These are phyloP conservation scores for Hygrocybe coccinea DNA, from an alignment of 768 basidiomycete species.

Conservation along the genomic window DNA sequence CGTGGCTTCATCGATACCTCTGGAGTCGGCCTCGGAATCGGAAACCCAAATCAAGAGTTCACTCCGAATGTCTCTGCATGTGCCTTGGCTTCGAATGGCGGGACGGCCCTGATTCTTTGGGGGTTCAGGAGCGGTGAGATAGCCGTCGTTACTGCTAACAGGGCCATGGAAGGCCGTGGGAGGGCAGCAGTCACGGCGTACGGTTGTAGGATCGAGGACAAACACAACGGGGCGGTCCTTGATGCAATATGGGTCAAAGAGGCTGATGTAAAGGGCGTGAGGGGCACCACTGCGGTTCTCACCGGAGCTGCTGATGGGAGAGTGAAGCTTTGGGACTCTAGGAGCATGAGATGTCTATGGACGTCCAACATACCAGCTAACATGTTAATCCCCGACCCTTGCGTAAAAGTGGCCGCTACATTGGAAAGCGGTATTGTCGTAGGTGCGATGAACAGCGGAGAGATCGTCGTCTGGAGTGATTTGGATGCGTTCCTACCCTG, in stretches of 20 bases:
- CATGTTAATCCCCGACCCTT: conserved; percentile 43
- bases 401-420: conserved; percentile 45
- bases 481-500: conserved; percentile 25
- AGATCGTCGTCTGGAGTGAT: conserved; percentile 52
- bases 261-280: conserved; percentile 11
- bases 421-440: conserved; percentile 41
- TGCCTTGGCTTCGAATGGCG: conserved; percentile 54
- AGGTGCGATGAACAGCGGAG: conserved; percentile 53
- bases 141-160: conserved; percentile 51
- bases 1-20: conserved; percentile 66
- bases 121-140: conserved; percentile 68
- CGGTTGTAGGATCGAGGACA: conserved; percentile 49
- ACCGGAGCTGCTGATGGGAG: conserved; percentile 60
- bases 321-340: conserved; percentile 71
- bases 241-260: conserved; percentile 50
- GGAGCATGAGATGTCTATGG: conserved; percentile 56
- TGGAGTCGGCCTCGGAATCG: conserved; percentile 51
- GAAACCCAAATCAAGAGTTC: conserved; percentile 69
- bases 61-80: conserved; percentile 61
- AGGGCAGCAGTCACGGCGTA: conserved; percentile 36
- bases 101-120: conserved; percentile 67
- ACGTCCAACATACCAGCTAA: conserved; percentile 41
- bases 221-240: conserved; percentile 57
- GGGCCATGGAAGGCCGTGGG: conserved; percentile 51
- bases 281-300: conserved; percentile 28